Conservation (phyloP, 2,329 filamentous ascomycete species). For the Ophidiomyces ophidiicola region DNA sequence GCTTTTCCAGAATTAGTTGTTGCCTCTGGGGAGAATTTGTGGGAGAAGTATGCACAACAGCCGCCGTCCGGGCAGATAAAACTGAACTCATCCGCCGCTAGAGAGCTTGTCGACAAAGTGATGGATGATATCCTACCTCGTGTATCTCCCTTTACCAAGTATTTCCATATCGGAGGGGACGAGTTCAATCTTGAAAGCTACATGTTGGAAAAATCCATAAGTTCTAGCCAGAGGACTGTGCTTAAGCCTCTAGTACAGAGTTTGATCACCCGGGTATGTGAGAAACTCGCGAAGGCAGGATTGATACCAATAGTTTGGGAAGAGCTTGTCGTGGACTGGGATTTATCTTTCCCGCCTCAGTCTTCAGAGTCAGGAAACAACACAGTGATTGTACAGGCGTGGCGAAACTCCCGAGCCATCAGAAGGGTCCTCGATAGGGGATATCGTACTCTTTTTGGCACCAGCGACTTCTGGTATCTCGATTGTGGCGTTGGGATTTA, state of each 20-base stretch:
- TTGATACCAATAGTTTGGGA: slow-evolving; percentile 75
- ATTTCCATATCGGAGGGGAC: slow-evolving; percentile 82
- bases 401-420: slow-evolving; percentile 41
- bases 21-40: slow-evolving; percentile 45
- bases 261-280: slow-evolving; percentile 58
- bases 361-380: slow-evolving; percentile 36
- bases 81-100: slow-evolving; percentile 59
- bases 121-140: slow-evolving; percentile 67
- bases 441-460: slow-evolving; percentile 25
- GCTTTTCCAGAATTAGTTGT: slow-evolving; percentile 60
- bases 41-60: slow-evolving; percentile 42
- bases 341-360: slow-evolving; percentile 47
- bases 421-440: slow-evolving; percentile 21
- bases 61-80: slow-evolving; percentile 55
- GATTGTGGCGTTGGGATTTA: slow-evolving; percentile 26
- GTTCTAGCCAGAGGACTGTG: slow-evolving; percentile 51
- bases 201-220: slow-evolving; percentile 58
- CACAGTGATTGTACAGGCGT: slow-evolving; percentile 60
- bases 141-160: slow-evolving; percentile 52
- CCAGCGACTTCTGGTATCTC: slow-evolving; percentile 24
- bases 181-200: slow-evolving; percentile 72
- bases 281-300: slow-evolving; percentile 49
- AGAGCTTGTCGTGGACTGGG: slow-evolving; percentile 70
- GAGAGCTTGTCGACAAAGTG: slow-evolving; percentile 58
- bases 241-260: slow-evolving; percentile 65